Conservation (phyloP, 139 green algal genomes). For the Chlamydomonas eustigma region DNA sequence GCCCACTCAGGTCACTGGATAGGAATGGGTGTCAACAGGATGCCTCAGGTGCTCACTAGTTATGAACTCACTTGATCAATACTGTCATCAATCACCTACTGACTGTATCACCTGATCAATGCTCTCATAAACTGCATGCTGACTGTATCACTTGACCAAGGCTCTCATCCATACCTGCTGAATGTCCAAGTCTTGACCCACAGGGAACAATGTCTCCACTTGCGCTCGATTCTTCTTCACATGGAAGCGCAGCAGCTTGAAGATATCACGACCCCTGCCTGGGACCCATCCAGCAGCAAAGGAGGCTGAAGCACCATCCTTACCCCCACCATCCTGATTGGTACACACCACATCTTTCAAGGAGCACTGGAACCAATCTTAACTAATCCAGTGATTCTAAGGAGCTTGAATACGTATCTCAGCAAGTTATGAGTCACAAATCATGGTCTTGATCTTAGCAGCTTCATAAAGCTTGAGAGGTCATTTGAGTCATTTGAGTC, state of each 20-base stretch:
- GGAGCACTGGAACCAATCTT: too few species aligned
- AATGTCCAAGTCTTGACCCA: constrained; percentile 12
- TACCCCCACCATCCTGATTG: not conserved
- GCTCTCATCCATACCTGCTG: constrained; percentile 26
- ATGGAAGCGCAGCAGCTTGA: constrained; percentile 38
- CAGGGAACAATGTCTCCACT: constrained; percentile 33
- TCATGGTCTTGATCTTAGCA: too few species aligned
- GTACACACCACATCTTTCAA: not conserved
- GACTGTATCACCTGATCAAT: not conserved
- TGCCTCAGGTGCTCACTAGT: too few species aligned
- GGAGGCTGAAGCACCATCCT: not conserved
- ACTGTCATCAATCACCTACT: not conserved
- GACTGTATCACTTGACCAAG: not conserved
- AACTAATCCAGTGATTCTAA: too few species aligned
- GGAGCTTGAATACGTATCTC: too few species aligned
- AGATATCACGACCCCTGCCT: constrained; percentile 28
- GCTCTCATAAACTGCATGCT: not conserved
- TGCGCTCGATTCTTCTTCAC: constrained; percentile 35
- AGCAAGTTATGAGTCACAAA: too few species aligned
- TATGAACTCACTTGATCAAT: too few species aligned
- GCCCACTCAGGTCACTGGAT: too few species aligned
- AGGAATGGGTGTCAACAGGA: too few species aligned
- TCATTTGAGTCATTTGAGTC: too few species aligned
- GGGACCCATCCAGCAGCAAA: constrained; percentile 31
- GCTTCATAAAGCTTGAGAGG: too few species aligned